Base-by-base conservation (phyloP, 2,329 filamentous ascomycete genomes). In the Coniella vitis region DNA sequence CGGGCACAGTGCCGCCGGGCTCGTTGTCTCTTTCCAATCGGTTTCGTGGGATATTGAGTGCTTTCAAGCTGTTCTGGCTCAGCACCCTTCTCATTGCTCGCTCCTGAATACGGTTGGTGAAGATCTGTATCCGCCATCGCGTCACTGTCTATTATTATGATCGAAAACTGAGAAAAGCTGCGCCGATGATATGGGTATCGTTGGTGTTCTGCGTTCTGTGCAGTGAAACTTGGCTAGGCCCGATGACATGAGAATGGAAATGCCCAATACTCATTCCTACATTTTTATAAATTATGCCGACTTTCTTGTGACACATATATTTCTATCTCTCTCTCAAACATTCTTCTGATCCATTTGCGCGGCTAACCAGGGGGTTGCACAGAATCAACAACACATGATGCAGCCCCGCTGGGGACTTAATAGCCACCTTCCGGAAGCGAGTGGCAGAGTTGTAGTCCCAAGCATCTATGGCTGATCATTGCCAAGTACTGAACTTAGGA, bases 351-450 rank as follows among this genome's bases (percentile, higher is more conserved):
- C 9, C 4, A 19, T 31, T 43, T 35, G 16, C 8, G 16, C 7
- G 17, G 40, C 4, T 44, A 10, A 5, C 10, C 25, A 29, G 5
- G 10, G 5, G 32, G 20, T 22, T 21, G 22, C 32, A 20, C 17
- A 22, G 12, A 20, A 21, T 7, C 21, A 25, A n/a, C 20, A 44
- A 17, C 34, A 38, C 34, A 45, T 45, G 43, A 19, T 45, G 31
- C 31, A 22, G 7, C 43, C 42, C 43, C 43, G 43, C 43, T 37
- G 43, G 43, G 43, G 43, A 45, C 32, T 37, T 45, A 45, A 22
- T 29, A 29, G 25, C 32, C 21, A 45, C 32, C 43, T 36, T 37
- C 43, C 43, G 32, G 34, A 19, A 37, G 9, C 14, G 32, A 9
- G 22, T 16, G n/a, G 13, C 20, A 37, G 14, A 7, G 12, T 37